Conservation (phyloP, 2,329 filamentous ascomycete species). For the Beauveria australis region DNA sequence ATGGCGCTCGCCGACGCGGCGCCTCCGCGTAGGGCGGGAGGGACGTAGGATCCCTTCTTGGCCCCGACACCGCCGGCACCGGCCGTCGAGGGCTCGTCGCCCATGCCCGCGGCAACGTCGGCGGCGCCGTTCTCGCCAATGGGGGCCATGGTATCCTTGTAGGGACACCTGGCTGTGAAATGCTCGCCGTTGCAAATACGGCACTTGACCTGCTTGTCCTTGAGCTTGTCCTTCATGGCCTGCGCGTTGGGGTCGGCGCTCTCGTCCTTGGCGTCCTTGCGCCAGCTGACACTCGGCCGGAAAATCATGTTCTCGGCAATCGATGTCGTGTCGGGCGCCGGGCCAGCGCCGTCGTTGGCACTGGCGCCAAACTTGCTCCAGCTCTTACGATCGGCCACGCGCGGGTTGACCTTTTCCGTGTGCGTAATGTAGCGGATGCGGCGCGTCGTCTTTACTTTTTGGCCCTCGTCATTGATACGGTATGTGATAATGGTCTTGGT, state of each 20-base stretch:
- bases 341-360: constrained; percentile 75
- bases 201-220: constrained; percentile 99
- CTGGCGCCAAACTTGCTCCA: constrained; percentile 92
- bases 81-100: constrained; percentile 39
- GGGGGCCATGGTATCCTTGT: constrained; percentile 98
- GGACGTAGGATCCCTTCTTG: constrained; percentile 82
- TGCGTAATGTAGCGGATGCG: constrained; percentile 87
- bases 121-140: constrained; percentile 52
- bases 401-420: constrained; percentile 91
- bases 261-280: constrained; percentile 78
- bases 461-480: constrained; percentile 83
- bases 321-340: constrained; percentile 80
- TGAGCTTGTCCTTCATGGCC: constrained; percentile 72
- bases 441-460: constrained; percentile 95
- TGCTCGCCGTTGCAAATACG: constrained; percentile 98
- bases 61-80: constrained; percentile 40
- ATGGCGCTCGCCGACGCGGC: constrained; percentile 54
- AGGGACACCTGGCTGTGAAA: constrained; percentile 97
- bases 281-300: constrained; percentile 88
- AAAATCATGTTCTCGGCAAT: constrained; percentile 98
- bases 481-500: constrained; percentile 93
- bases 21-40: constrained; percentile 78
- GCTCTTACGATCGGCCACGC: constrained; percentile 85
- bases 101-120: constrained; percentile 48
- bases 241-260: constrained; percentile 65